Base-by-base conservation (phyloP, 106 monocot genomes). In the Acorus gramineus region DNA sequence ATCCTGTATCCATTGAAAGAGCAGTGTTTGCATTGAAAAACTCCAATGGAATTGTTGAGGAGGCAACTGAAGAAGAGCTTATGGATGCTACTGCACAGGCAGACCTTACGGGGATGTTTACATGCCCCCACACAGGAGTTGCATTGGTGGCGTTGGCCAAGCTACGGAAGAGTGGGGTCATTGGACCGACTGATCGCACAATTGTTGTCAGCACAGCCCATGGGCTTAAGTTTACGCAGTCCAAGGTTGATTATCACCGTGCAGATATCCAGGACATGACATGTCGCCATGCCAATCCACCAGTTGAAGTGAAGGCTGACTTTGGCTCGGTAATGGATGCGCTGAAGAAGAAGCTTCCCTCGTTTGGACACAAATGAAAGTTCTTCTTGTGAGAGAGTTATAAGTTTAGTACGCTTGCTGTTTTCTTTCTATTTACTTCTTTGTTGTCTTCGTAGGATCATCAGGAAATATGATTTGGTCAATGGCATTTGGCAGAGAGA, bases 321-420 rank as follows among this genome's bases (percentile, higher is more conserved):
- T 95, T 86, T 49, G 94, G 89, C 3, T 79, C 94, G 2, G 90
- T 94, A 45, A 94, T 94, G 89, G 94, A 94, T 65, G 86, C 80
- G 3, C 59, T 74, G 45, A 52, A 74, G 66, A 74, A 66, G 51
- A 57, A 64, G 46, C 9, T 14, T 62, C 62, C 53, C 3, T 45
- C 62, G 2, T 49, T 69, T 52, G 28, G 28, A 28, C 28, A 28
- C 28, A 28, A 28, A 55, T 49, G 42, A 69, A 56, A 49, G 47
- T 69, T 42, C 42, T 52, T 52, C 81, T 88, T 14, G 62, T 73
- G 7, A 69, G 58, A 8, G 73, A 71, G 50, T 51, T 77, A 53
- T 68, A 58, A 66, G 54, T 66, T 46, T 61, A 14, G 2, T 61
- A 28, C 1, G 28, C 28, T 28, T 1, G 28, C 28, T 28, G 28